phyloP scores from a whole-genome alignment of 257 asterid species.

The Scutellaria barbata region DNA sequence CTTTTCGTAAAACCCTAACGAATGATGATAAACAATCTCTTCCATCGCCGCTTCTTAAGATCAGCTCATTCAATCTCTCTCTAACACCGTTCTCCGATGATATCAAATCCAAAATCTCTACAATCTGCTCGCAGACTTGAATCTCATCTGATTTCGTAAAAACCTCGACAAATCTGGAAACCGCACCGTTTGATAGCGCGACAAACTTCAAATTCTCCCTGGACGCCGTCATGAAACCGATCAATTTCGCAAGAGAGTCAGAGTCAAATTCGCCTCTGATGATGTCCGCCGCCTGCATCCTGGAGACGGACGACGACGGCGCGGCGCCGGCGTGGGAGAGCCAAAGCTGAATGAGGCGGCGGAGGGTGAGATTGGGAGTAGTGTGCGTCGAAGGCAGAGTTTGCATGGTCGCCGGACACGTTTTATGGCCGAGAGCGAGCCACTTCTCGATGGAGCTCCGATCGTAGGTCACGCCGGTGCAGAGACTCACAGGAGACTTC shows the following conservation, averaged over 20 bases:
- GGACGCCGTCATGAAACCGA: conserved; percentile 53
- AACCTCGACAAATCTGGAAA: conserved; percentile 40
- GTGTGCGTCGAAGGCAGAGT: conserved; percentile 69
- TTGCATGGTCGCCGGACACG: conserved; percentile 96
- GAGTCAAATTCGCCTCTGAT: conserved; percentile 40
- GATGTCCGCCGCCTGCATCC: conserved; percentile 45
- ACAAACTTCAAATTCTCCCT: conserved; percentile 61
- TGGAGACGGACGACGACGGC: conserved; percentile 39
- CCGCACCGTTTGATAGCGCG: conserved; percentile 43
- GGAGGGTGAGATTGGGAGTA: conserved; percentile 88
- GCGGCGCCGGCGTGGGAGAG: conserved; percentile 55
- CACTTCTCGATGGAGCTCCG: conserved; percentile 85
- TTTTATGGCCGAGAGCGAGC: conserved; percentile 86
- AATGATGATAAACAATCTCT: conserved; percentile 48
- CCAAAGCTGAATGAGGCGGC: conserved; percentile 83
- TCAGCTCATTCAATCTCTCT: conserved; percentile 46
- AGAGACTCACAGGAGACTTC: conserved; percentile 92
- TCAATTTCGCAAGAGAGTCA: conserved; percentile 45
- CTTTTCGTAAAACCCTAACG: conserved; percentile 49
- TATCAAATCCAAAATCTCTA: conserved; percentile 59
- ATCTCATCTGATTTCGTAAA: conserved; percentile 47
- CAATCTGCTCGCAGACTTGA: conserved; percentile 54
- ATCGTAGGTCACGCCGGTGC: conserved; percentile 96
- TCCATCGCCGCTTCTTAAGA: conserved; percentile 41
- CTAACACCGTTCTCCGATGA: conserved; percentile 48